Base-by-base conservation (phyloP, 164 flowering plant genomes). In the Saururus chinensis region DNA sequence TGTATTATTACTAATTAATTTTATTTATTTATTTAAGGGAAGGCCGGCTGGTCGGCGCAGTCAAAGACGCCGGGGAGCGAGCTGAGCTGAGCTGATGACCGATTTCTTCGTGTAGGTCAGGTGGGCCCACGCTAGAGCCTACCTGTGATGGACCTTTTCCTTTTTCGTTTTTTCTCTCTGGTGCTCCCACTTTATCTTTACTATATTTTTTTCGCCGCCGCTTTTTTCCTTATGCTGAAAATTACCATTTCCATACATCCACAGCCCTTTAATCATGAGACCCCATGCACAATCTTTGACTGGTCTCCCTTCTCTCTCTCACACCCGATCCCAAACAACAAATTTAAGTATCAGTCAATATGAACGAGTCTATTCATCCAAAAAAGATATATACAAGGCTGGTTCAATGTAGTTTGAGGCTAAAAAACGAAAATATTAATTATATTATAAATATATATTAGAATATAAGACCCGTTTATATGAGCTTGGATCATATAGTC, bases 211-310 rank as follows among this genome's bases (percentile, higher is more conserved):
- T 30, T 30, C 37, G 37, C 37, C 37, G 37, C 37, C 37, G 6
- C 37, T 30, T 30, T 30, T 30, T 30, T 30, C n/a, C 37, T 30
- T 30, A 30, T 30, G 37, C 4, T 30, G 23, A 56, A 22, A 56
- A 24, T 11, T 56, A 24, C 26, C 37, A 17, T 56, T 56, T 56
- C 25, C 59, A 56, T 56, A 56, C 59, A 24, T 56, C n/a, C 59
- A 24, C 35, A 24, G 14, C 17, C 59, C 59, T 56, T 56, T 56
- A 56, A 56, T 56, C 37, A 56, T 56, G 37, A 56, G n/a, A 16
- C 25, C 25, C 59, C 23, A 16, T 22, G 25, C 59, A 7, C 59
- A 56, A 56, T 56, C 59, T 56, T 56, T 56, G 59, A 56, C 59
- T 25, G 59, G 40, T 56, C 59, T 14, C 23, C 25, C 17, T 14